Evolutionary conservation across 345 rosid species (phyloP).

Genomic region (Eucalyptus polyanthemos): DNA sequence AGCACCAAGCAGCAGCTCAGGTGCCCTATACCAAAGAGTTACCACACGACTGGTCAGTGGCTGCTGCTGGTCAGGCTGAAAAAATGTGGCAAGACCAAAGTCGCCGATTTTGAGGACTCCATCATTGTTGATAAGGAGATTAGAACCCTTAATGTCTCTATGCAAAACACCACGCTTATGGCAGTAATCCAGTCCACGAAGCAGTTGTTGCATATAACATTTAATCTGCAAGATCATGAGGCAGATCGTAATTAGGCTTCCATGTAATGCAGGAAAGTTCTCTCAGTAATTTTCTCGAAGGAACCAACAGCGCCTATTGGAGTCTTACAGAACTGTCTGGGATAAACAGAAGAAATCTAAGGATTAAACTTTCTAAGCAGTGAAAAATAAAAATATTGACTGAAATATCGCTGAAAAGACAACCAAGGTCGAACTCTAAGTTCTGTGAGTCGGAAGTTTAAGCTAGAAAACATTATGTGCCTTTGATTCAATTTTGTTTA

Average conservation of each 20-base stretch:
- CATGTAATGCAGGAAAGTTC: not conserved
- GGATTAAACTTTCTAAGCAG: not conserved
- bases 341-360: not conserved
- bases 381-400: not conserved
- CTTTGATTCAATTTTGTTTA: not conserved
- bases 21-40: conserved; percentile 96
- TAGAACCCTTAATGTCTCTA: conserved; percentile 92
- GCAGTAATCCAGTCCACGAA: conserved; percentile 78
- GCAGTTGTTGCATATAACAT: conserved; percentile 70
- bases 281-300: not conserved
- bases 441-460: not conserved
- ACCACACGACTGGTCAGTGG: conserved; percentile 86
- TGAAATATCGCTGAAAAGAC: not conserved
- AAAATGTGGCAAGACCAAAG: conserved; percentile 71
- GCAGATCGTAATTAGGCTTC: not conserved
- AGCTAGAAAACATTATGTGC: not conserved
- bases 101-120: conserved; percentile 93
- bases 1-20: conserved; percentile 94
- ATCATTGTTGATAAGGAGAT: conserved; percentile 52
- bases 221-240: conserved; percentile 36
- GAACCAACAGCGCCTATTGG: not conserved
- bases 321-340: not conserved
- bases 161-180: conserved; percentile 78
- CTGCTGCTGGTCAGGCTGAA: conserved; percentile 35
- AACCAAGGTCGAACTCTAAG: not conserved